A percentile compares a stretch with the other conserved stretches of the same genome.
phyloP scores from a whole-genome alignment of 2,329 filamentous ascomycete genomes.

The Orbilia blumenaviensis region DNA sequence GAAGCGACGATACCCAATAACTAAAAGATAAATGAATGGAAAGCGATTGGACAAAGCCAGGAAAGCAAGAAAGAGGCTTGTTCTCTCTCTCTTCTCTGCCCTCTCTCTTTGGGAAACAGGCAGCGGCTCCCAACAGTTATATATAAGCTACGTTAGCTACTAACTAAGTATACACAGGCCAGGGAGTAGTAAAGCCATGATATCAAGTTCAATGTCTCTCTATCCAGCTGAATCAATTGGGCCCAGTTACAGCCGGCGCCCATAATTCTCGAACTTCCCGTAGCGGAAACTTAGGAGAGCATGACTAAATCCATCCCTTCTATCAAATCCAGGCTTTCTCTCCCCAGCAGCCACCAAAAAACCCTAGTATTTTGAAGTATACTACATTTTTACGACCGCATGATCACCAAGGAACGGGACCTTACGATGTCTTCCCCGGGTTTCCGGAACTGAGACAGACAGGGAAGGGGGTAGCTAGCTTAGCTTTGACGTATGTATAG shows the following conservation, averaged over 20 bases:
- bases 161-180: not conserved
- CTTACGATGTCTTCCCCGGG: slow-evolving; percentile 43
- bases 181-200: too few species aligned
- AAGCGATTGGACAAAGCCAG: slow-evolving; percentile 13
- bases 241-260: not conserved
- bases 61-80: slow-evolving; percentile 1
- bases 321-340: slow-evolving; percentile 10
- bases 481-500: slow-evolving; percentile 15
- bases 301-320: slow-evolving; percentile 2
- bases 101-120: not conserved
- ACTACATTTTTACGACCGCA: slow-evolving; percentile 5
- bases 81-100: slow-evolving; percentile 2
- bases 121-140: slow-evolving; percentile 34
- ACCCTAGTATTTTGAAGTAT: not conserved
- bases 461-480: slow-evolving; percentile 7
- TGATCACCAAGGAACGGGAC: slow-evolving; percentile 34
- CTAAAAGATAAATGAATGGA: slow-evolving; percentile 15
- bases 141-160: slow-evolving; percentile 14
- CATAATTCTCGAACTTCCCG: slow-evolving; percentile 25
- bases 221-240: slow-evolving; percentile 6
- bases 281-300: slow-evolving; percentile 46
- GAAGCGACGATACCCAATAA: slow-evolving; percentile 1
- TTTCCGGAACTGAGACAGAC: slow-evolving; percentile 32
- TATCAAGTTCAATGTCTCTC: slow-evolving; percentile 7
- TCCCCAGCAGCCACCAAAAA: not conserved